Percentiles rank a stretch among this genome's conserved stretches.
phyloP scores from a whole-genome alignment of 192 early-diverging fungal genomes.

The Coemansia sp. region DNA sequence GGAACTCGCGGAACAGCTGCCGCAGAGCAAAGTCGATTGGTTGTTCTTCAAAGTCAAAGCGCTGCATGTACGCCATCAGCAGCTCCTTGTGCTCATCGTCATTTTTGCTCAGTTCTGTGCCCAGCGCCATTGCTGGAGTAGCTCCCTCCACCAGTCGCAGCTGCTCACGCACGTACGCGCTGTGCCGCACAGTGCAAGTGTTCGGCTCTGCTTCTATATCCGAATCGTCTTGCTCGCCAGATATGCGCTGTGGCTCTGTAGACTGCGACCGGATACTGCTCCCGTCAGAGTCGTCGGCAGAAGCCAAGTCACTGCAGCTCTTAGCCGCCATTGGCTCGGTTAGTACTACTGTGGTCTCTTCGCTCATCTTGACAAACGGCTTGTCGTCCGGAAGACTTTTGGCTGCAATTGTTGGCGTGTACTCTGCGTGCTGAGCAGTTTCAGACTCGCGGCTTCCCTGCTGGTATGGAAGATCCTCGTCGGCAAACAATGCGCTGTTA shows the following conservation, averaged over 20 bases:
- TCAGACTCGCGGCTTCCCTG: conserved; percentile 5
- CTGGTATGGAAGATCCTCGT: conserved; percentile 38
- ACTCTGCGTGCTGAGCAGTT: conserved; percentile 1
- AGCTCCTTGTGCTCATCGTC: conserved; percentile 60
- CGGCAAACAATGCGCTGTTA: conserved; percentile 27
- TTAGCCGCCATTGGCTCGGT: neutral
- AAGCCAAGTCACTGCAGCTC: too few species aligned
- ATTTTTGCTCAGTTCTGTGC: conserved; percentile 57
- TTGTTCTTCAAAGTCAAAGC: conserved; percentile 62
- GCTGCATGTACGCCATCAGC: conserved; percentile 60
- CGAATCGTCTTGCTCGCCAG: neutral
- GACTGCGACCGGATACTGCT: neutral
- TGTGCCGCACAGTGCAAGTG: conserved; percentile 15
- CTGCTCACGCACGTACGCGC: conserved; percentile 40
- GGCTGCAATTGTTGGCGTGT: conserved; percentile 29
- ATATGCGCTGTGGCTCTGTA: neutral
- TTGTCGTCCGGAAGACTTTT: conserved; percentile 17
- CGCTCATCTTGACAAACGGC: conserved; percentile 4
- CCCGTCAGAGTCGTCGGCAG: neutral
- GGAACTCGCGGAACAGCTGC: conserved; percentile 69
- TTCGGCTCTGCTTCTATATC: neutral
- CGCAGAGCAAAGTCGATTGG: conserved; percentile 69
- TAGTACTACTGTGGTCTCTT: conserved; percentile 9
- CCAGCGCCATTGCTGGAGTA: conserved; percentile 53
- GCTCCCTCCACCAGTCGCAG: conserved; percentile 31